Evolutionary conservation across 1,284 basidiomycete species (phyloP).

Genomic region (Microbotryum violaceum): DNA sequence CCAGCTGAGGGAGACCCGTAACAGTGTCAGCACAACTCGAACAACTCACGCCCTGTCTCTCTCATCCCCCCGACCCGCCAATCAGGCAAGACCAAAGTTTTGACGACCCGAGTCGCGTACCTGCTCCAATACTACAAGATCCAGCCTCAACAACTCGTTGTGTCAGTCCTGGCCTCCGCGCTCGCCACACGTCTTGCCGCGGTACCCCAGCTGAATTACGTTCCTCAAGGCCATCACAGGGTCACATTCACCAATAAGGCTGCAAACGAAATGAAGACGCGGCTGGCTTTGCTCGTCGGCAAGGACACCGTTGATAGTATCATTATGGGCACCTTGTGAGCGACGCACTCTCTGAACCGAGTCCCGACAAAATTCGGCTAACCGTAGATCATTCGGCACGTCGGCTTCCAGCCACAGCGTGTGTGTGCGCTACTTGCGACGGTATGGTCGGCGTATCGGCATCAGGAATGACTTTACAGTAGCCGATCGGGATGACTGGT

Average conservation of each 20-base stretch:
- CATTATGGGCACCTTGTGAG: conserved; percentile 45
- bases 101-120: conserved; percentile 71
- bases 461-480: conserved; percentile 71
- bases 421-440: conserved; percentile 50
- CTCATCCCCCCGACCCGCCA: too few relatives aligned
- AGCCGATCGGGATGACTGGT: conserved; percentile 77
- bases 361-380: too few relatives aligned
- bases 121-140: conserved; percentile 49
- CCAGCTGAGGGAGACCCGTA: too few relatives aligned
- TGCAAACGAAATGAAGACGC: conserved; percentile 75
- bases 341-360: background rate
- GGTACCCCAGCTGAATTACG: background rate
- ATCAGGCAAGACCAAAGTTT: conserved; percentile 51
- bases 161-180: conserved; percentile 8
- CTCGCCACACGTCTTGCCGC: background rate
- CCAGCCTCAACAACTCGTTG: conserved; percentile 26
- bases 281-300: conserved; percentile 66
- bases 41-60: too few relatives aligned
- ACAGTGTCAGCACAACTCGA: too few relatives aligned
- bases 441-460: conserved; percentile 55
- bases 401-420: conserved; percentile 4
- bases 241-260: conserved; percentile 49
- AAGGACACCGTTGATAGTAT: conserved; percentile 54
- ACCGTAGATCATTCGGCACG: too few relatives aligned
- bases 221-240: conserved; percentile 1